Conservation (phyloP, 2,329 filamentous ascomycete species). For the Pseudohalonectria lignicola region DNA sequence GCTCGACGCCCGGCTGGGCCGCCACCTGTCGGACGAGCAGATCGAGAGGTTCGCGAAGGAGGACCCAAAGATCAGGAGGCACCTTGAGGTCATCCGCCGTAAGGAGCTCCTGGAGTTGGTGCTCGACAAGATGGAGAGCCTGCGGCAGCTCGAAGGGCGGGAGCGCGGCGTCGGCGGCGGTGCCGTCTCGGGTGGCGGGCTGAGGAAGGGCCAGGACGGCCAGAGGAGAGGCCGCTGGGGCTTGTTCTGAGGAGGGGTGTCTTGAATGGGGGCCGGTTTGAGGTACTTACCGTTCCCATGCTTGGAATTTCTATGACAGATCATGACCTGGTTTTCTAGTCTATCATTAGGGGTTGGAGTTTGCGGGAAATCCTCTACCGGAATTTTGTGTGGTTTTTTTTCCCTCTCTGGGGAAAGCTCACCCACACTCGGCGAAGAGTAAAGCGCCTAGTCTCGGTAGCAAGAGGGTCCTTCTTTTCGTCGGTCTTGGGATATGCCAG, state of each 20-base stretch:
- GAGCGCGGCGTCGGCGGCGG: constrained; percentile 34
- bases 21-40: constrained; percentile 66
- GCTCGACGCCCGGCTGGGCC: constrained; percentile 75
- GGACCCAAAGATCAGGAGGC: constrained; percentile 78
- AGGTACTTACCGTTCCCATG: too few relatives aligned
- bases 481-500: too few relatives aligned
- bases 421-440: too few relatives aligned
- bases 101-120: constrained; percentile 92
- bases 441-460: too few relatives aligned
- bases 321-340: too few relatives aligned
- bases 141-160: constrained; percentile 71
- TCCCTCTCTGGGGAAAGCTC: too few relatives aligned
- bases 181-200: background rate
- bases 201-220: constrained; percentile 12
- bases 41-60: constrained; percentile 87
- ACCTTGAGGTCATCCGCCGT: constrained; percentile 82
- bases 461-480: too few relatives aligned
- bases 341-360: too few relatives aligned
- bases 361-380: too few relatives aligned
- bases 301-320: too few relatives aligned
- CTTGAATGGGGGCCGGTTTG: too few relatives aligned
- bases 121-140: constrained; percentile 87
- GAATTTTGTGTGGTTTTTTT: too few relatives aligned
- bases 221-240: constrained; percentile 38
- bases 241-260: constrained; percentile 28